Base-by-base conservation (phyloP, 164 flowering plant species). In the Warburgia ugandensis region DNA sequence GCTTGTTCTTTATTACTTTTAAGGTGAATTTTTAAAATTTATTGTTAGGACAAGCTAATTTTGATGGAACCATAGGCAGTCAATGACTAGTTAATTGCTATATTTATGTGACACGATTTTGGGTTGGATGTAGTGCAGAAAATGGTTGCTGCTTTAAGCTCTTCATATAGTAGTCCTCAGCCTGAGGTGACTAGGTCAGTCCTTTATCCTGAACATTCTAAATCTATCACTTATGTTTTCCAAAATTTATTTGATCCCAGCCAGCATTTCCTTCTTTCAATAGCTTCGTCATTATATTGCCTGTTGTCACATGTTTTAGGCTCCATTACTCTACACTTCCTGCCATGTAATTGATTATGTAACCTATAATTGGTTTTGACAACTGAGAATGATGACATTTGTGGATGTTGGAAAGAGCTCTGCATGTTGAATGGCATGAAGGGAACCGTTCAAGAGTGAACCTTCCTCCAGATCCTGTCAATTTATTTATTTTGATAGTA, bases 41-140 rank as follows among this genome's bases (percentile, higher is more conserved):
- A 5, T 29, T 13, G 27, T 28, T 28, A 19, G 55, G 20, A 12
- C 42, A 28, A 45, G 31, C 33, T 50, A 21, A 12, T 35, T 35
- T 44, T 40, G n/a, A 8, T 50, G 21, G 43, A 6, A 22, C 27
- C 17, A 29, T n/a, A n/a, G n/a, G n/a, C 41, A 38, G 21, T 11
- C 14, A 17, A 9, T 31, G 32, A 27, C n/a, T 13, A 8, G 27
- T 59, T 62, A 29, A 8, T 13, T 35, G 39, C 31, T 30, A 33
- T 44, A n/a, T 61, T 16, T 23, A 1, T 20, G 16, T 42, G 56
- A 51, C 62, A 85, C 95, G 83, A 77, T 45, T 74, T 78, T 60
- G 79, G 81, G 48, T 60, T 65, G 50, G 60, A 79, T 45, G 78
- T 83, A 58, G 50, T 81, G 32, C 86, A 65, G 49, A 84, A 77